A percentile compares a stretch with the other conserved stretches of the same genome.
phyloP scores from a whole-genome alignment of 768 basidiomycete genomes.

The Trametes cubensis region DNA sequence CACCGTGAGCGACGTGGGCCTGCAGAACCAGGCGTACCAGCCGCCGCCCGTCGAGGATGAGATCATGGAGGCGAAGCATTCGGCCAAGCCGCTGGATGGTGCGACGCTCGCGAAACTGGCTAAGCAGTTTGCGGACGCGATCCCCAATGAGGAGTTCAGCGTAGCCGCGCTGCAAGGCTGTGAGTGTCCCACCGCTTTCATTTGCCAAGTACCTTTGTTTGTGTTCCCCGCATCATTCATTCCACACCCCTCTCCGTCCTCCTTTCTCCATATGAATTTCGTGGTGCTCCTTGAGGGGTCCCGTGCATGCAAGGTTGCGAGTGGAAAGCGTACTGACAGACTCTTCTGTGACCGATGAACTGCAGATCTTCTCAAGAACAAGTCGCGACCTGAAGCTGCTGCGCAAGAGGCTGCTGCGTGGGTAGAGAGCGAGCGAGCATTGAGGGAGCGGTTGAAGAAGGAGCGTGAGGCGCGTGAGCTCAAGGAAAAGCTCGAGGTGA shows the following conservation, averaged over 20 bases:
- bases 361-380: slow-evolving; percentile 79
- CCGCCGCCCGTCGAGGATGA: slow-evolving; percentile 68
- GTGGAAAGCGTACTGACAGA: slow-evolving; percentile 33
- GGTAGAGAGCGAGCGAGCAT: slow-evolving; percentile 75
- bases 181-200: slow-evolving; percentile 46
- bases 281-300: slow-evolving; percentile 23
- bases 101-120: slow-evolving; percentile 68
- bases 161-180: slow-evolving; percentile 91
- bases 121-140: slow-evolving; percentile 75
- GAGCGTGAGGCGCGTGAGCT: slow-evolving; percentile 74
- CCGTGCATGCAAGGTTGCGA: slow-evolving; percentile 20
- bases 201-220: slow-evolving; percentile 24
- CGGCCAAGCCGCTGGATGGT: slow-evolving; percentile 66
- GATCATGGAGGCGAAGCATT: slow-evolving; percentile 59
- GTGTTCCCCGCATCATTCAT: slow-evolving; percentile 6
- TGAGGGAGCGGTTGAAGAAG: slow-evolving; percentile 70
- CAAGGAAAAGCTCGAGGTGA: slow-evolving; percentile 67
- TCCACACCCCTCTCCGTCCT: slow-evolving; percentile 13
- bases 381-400: slow-evolving; percentile 78
- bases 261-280: slow-evolving; percentile 23
- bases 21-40: slow-evolving; percentile 47
- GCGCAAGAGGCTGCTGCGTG: slow-evolving; percentile 67
- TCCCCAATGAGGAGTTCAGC: slow-evolving; percentile 86
- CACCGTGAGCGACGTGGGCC: slow-evolving; percentile 21
- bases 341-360: neutral